Conservation (phyloP, 192 early-diverging fungal genomes). For the Dissophora globulifera region DNA sequence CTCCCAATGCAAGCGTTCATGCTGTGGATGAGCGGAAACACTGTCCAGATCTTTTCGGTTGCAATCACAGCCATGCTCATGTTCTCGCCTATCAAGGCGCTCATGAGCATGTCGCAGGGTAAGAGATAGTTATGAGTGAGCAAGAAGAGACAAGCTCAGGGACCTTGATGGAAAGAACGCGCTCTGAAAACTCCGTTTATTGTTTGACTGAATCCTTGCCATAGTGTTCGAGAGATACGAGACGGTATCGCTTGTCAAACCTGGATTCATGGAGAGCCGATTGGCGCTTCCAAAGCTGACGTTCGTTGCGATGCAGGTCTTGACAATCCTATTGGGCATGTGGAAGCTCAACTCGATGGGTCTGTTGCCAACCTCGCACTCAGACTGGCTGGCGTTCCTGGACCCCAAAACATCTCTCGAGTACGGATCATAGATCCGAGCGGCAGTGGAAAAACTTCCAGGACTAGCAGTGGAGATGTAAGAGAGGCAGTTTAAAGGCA, state of each 20-base stretch:
- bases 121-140: no score
- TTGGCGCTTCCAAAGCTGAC: constrained; percentile 83
- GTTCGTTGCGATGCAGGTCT: constrained; percentile 85
- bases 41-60: constrained; percentile 95
- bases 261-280: constrained; percentile 57
- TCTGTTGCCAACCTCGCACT: constrained; percentile 89
- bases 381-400: constrained; percentile 97
- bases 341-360: constrained; percentile 96
- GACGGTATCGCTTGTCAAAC: constrained; percentile 59
- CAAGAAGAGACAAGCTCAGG: no score
- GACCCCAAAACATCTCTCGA: constrained; percentile 67
- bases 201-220: no score
- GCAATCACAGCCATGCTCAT: constrained; percentile 97
- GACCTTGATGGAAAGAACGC: no score
- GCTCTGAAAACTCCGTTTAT: no score
- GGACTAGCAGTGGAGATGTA: no score
- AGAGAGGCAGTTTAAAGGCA: no score
- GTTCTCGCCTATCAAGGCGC: constrained; percentile 82
- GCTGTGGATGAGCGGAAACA: constrained; percentile 98
- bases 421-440: constrained; percentile 21
- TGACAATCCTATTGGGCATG: constrained; percentile 84
- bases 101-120: constrained; percentile 77
- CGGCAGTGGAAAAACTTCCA: no score
- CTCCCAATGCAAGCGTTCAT: constrained; percentile 98
- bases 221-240: constrained; percentile 84